phyloP scores from a whole-genome alignment of 768 basidiomycete genomes.

The Naganishia kalamii region DNA sequence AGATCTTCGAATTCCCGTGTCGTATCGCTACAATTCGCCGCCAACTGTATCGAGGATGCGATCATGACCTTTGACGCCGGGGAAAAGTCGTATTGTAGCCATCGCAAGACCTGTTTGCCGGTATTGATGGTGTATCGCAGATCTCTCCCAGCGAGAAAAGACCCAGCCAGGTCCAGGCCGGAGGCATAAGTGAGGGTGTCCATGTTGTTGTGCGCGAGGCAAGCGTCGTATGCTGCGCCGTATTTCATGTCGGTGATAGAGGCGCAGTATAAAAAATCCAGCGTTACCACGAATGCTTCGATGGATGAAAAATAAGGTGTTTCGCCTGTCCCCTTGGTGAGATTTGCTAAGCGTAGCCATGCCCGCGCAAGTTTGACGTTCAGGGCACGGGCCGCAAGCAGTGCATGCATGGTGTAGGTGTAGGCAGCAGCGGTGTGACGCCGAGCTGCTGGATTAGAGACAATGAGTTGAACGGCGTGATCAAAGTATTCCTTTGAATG shows the following conservation, averaged over 20 bases:
- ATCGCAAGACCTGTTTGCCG: neutral
- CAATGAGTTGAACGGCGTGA: neutral
- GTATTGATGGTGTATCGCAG: neutral
- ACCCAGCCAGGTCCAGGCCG: constrained; percentile 4
- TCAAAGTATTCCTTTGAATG: constrained; percentile 6
- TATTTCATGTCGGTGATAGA: neutral
- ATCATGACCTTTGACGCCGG: constrained; percentile 8
- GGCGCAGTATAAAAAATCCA: neutral
- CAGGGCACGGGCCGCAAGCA: neutral
- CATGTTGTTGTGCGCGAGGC: neutral
- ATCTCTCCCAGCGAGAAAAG: constrained; percentile 10
- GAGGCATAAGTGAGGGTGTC: constrained; percentile 1
- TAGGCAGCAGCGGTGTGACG: constrained; percentile 1
- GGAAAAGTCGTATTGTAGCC: constrained; percentile 3
- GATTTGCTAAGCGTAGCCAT: neutral
- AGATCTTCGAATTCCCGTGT: neutral
- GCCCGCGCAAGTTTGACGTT: neutral
- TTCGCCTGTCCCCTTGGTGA: neutral
- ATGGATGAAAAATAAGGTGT: neutral
- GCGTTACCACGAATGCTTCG: neutral
- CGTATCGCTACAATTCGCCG: constrained; percentile 1
- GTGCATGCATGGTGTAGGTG: neutral
- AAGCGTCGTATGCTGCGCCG: neutral
- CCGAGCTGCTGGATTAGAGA: neutral
- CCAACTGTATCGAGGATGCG: neutral